Percentiles rank a stretch among this genome's conserved stretches.
Evolutionary conservation across 805 yeast genomes (phyloP).

Genomic region (Lachancea waltii): DNA sequence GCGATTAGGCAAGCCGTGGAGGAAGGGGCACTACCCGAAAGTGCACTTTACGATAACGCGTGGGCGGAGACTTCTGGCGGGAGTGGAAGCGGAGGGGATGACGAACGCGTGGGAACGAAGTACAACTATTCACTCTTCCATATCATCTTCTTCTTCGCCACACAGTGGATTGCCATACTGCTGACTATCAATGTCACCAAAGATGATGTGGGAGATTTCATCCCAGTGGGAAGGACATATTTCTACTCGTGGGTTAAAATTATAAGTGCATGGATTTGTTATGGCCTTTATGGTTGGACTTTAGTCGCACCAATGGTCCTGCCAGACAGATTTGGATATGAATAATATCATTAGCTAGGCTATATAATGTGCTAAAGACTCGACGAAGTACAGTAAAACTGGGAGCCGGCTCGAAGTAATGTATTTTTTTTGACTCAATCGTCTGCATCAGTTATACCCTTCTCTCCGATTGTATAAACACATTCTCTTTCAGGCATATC

Average conservation of each 20-base stretch:
- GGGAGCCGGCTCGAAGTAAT: no score
- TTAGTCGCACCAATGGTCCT: constrained; percentile 81
- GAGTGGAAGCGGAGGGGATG: constrained; percentile 33
- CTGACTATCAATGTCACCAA: constrained; percentile 85
- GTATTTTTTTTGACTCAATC: constrained; percentile 19
- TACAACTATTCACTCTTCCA: constrained; percentile 88
- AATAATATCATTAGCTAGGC: constrained; percentile 15
- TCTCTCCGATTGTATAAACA: constrained; percentile 63
- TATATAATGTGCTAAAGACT: not conserved
- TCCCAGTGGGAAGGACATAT: constrained; percentile 95
- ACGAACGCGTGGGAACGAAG: constrained; percentile 64
- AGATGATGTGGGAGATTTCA: constrained; percentile 79
- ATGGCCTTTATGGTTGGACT: constrained; percentile 81
- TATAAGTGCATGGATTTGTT: constrained; percentile 88
- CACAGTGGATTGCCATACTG: constrained; percentile 93
- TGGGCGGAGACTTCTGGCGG: constrained; percentile 43
- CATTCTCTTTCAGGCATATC: constrained; percentile 79
- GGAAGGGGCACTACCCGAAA: constrained; percentile 89
- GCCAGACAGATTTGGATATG: constrained; percentile 74
- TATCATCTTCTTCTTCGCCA: constrained; percentile 85
- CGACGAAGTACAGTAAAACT: not conserved
- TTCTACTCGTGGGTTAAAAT: constrained; percentile 94
- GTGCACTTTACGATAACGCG: constrained; percentile 71
- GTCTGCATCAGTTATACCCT: constrained; percentile 52
- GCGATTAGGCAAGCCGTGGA: constrained; percentile 94